phyloP scores from a whole-genome alignment of 169 alveolate genomes.

The Eimeria sp. region DNA sequence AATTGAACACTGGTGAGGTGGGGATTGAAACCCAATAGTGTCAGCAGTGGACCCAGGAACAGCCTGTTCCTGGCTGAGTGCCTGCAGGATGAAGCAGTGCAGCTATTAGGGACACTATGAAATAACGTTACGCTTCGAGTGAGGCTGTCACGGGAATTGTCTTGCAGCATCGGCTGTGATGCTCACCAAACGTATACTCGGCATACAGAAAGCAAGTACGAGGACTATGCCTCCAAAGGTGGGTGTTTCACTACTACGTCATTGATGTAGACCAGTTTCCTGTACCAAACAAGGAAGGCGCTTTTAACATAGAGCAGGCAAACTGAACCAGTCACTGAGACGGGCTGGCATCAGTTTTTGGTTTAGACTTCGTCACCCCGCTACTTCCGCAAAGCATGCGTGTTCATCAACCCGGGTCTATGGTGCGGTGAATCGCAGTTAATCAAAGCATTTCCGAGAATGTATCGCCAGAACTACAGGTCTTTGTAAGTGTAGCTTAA shows the following conservation, averaged over 20 bases:
- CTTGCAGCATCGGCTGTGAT: constrained; percentile 61
- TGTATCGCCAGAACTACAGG: constrained; percentile 47
- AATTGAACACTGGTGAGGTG: constrained; percentile 75
- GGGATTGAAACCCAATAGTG: background rate
- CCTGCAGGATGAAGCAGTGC: constrained; percentile 3
- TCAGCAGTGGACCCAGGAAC: background rate
- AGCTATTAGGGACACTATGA: background rate
- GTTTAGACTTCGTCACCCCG: background rate
- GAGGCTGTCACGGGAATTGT: constrained; percentile 10
- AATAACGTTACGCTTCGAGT: background rate
- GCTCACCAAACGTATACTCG: constrained; percentile 58
- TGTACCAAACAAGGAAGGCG: background rate
- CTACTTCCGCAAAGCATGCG: background rate
- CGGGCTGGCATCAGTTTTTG: background rate
- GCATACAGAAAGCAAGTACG: constrained; percentile 60
- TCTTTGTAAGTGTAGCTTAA: constrained; percentile 15
- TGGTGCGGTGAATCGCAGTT: background rate
- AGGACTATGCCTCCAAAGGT: constrained; percentile 71
- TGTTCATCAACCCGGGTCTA: background rate
- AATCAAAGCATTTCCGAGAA: constrained; percentile 44
- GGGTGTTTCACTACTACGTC: background rate
- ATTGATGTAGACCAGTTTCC: background rate
- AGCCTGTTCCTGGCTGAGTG: background rate
- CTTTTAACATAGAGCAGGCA: background rate
- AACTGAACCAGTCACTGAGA: background rate